These are phyloP conservation scores for Lactifluus subvellereus DNA, from an alignment of 768 basidiomycete genomes.

Conservation along the genomic window DNA sequence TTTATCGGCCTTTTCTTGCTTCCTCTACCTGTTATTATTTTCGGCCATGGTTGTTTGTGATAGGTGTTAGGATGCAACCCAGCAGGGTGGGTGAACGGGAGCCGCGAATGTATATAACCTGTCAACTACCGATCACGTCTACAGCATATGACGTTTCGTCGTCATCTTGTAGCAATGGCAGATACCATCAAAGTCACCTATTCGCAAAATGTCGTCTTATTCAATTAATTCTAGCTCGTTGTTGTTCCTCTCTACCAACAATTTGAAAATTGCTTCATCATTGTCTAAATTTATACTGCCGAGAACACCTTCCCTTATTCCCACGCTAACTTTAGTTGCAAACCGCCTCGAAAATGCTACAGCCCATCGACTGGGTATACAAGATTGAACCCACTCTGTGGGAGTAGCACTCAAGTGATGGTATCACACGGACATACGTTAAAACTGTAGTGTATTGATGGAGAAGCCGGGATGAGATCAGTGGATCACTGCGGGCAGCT, in stretches of 20 bases:
- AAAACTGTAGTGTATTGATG: background rate
- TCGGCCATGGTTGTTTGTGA: constrained; percentile 11
- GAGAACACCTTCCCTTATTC: too few species aligned
- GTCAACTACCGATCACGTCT: constrained; percentile 10
- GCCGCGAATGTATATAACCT: constrained; percentile 19
- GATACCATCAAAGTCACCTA: background rate
- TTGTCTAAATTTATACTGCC: too few species aligned
- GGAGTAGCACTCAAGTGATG: constrained; percentile 2
- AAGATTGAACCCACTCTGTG: background rate
- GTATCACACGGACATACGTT: background rate
- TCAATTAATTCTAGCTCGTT: background rate
- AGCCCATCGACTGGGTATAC: background rate
- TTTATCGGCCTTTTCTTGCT: constrained; percentile 18
- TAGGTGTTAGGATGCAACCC: constrained; percentile 11
- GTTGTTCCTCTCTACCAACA: background rate
- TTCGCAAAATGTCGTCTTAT: background rate
- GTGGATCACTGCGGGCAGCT: too few species aligned
- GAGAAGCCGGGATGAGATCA: too few species aligned
- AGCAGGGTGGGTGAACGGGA: constrained; percentile 1
- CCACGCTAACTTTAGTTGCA: background rate
- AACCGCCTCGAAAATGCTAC: background rate
- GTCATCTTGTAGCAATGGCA: constrained; percentile 11
- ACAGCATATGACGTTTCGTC: background rate
- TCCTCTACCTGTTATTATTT: constrained; percentile 10
- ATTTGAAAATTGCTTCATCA: too few species aligned